These are phyloP conservation scores for Haberlea rhodopensis DNA, from an alignment of 257 asterid genomes.

Conservation along the genomic window DNA sequence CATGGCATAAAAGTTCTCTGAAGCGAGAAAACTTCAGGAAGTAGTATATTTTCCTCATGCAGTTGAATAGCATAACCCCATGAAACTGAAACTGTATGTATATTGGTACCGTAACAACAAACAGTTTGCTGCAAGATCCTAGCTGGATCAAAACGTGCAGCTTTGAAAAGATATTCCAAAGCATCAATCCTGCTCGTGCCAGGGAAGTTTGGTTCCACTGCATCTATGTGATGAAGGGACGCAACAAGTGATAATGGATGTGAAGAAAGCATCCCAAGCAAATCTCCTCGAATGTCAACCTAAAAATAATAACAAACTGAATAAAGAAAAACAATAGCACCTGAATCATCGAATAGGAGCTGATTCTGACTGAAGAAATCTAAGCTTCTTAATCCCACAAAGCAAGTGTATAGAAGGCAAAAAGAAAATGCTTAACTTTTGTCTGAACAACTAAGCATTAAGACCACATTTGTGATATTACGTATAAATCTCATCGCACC, in stretches of 20 bases:
- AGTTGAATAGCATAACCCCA: slow-evolving; percentile 86
- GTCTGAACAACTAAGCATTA: not conserved
- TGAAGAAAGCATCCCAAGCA: slow-evolving; percentile 70
- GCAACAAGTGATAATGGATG: slow-evolving; percentile 67
- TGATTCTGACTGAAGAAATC: not conserved
- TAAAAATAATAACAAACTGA: slow-evolving; percentile 23
- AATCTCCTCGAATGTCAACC: slow-evolving; percentile 80
- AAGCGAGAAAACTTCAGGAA: slow-evolving; percentile 55
- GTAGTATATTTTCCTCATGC: slow-evolving; percentile 54
- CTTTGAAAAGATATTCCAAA: slow-evolving; percentile 56
- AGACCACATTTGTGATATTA: slow-evolving; percentile 9
- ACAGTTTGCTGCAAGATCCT: slow-evolving; percentile 79
- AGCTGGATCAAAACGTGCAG: slow-evolving; percentile 53
- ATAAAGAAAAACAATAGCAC: slow-evolving; percentile 10
- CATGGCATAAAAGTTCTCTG: slow-evolving; percentile 77
- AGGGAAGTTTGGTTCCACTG: slow-evolving; percentile 69
- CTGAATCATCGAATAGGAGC: not conserved
- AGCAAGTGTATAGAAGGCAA: not conserved
- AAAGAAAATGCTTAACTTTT: not conserved
- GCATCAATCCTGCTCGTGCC: slow-evolving; percentile 53
- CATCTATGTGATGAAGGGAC: slow-evolving; percentile 85
- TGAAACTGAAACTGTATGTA: slow-evolving; percentile 64
- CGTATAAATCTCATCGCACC: not conserved
- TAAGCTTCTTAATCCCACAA: not conserved
- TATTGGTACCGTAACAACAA: slow-evolving; percentile 52